Evolutionary conservation across 164 flowering plant genomes (phyloP), one percentile per base, ranked within the genome.

Genomic region (Saururus chinensis): DNA sequence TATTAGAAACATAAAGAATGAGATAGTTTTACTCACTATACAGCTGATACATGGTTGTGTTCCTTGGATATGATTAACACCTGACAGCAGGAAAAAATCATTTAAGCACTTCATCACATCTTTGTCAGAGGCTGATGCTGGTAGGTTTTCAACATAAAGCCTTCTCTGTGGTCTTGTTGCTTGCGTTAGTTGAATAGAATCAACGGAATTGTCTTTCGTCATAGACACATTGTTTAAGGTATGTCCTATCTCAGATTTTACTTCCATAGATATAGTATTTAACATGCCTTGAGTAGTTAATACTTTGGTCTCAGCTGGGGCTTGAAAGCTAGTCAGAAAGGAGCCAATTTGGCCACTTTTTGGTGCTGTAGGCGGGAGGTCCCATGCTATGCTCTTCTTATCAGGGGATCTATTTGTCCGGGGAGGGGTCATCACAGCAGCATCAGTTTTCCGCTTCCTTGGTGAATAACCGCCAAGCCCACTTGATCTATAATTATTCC

Each of bases 381-480:
- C 99, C 97, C 96, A 87, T 54, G 85, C 85, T 64, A 79, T 85
- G 68, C 65, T 75, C 77, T 71, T 89, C 73, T 74, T 85, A 69
- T 84, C 96, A 35, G 92, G 85, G 23, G 92, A 80, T 16, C 79
- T 84, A 66, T 57, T 66, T 42, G 80, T 68, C 40, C 96, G 92
- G 16, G 97, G 84, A 69, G 96, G 92, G 62, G 88, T 89, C 73
- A 66, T 82, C 60, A 73, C 71, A 70, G 88, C 85, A 65, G 80
- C 79, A 63, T 86, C 96, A 57, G 74, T 71, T 76, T 76, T 89
- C 72, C 95, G 82, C 80, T 89, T 95, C 75, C 99, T 83, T 9
- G 99, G 99, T 12, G 99, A 95, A 79, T 95, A 95, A 17, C 99
- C 96, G 60, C 99, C 98, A 71, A 91, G 95, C 62, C 87, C 81